Evolutionary conservation across 768 basidiomycete species (phyloP), one percentile per base, ranked within the genome.

Genomic region (Auriscalpium vulgare): DNA sequence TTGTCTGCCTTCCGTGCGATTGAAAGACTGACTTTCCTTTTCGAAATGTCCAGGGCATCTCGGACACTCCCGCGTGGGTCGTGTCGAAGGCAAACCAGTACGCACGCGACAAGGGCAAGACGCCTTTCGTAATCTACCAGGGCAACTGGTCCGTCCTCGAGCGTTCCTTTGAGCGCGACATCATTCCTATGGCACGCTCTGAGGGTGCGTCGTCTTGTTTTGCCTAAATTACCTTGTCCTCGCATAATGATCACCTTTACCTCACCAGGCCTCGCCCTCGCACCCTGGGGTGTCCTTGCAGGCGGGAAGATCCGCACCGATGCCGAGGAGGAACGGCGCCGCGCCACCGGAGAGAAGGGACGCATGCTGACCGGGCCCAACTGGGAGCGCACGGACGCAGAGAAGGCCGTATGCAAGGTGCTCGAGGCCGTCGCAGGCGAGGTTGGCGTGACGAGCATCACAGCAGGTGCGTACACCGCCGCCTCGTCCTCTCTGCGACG

Each of bases 391-490:
- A 78, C 55, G 37, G 76, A 78, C 44, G 59, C 69, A 14, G 76
- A 83, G 61, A 69, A 60, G 48, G 69, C 69, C 35, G 66, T 80
- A 13, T 72, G 72, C 52, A 61, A 65, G 3, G 80, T 73, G 0
- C 68, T 82, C 21, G 79, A 79, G 61, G 73, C 77, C 55, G 75
- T 84, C 10, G 80, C 80, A 1, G 61, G 61, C 13, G 75, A 82
- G 59, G 68, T 81, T 7, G 80, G 80, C 0, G 73, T 74, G 4
- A 71, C 77, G 60, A 66, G 67, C 50, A 70, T 83, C 59, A 75
- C 74, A 7, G 68, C 81, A 29, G 75, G 78, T 78, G 56, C 54
- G 71, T 65, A 52, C 21, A 10, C 10, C 56, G 54, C 53, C 58
- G 29, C 2, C n/a, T 47, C 29, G 37, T 10, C 44, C 49, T 9